A percentile compares a stretch with the other conserved stretches of the same genome.
Evolutionary conservation across 495 filamentous ascomycete genomes (phyloP).

Genomic region (Hyphodiscus hymeniophilus): DNA sequence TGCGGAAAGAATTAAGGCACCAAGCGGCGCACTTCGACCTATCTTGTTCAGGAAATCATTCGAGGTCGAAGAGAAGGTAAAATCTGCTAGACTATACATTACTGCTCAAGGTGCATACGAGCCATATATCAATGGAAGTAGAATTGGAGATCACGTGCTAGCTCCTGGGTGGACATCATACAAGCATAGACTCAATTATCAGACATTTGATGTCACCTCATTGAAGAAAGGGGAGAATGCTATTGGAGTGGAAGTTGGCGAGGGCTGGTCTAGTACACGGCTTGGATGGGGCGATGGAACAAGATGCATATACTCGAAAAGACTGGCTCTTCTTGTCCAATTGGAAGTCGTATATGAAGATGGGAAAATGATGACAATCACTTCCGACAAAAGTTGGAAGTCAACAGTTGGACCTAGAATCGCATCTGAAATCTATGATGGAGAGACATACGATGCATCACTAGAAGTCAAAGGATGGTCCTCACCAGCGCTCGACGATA

Average conservation of each 20-base stretch:
- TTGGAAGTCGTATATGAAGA: slow-evolving; percentile 30
- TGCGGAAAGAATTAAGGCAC: slow-evolving; percentile 19
- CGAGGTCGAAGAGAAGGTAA: background rate
- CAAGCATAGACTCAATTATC: slow-evolving; percentile 39
- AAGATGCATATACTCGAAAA: slow-evolving; percentile 36
- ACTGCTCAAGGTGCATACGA: slow-evolving; percentile 44
- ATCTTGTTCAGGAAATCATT: slow-evolving; percentile 13
- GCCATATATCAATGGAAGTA: slow-evolving; percentile 38
- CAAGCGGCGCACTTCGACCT: slow-evolving; percentile 18
- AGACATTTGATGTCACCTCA: slow-evolving; percentile 40
- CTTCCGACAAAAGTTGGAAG: slow-evolving; percentile 38
- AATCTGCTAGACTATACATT: slow-evolving; percentile 37
- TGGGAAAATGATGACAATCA: slow-evolving; percentile 23
- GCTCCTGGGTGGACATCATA: slow-evolving; percentile 50
- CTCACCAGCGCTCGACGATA: slow-evolving; percentile 18
- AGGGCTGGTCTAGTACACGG: slow-evolving; percentile 48
- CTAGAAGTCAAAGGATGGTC: slow-evolving; percentile 20
- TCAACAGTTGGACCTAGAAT: slow-evolving; percentile 32
- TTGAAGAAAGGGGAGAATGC: slow-evolving; percentile 28
- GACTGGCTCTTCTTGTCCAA: slow-evolving; percentile 35
- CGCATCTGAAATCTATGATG: slow-evolving; percentile 44
- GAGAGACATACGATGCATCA: slow-evolving; percentile 39
- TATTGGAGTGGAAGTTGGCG: slow-evolving; percentile 41
- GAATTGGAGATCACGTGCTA: slow-evolving; percentile 37
- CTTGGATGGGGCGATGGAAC: slow-evolving; percentile 18